A percentile compares a stretch with the other conserved stretches of the same genome.
Evolutionary conservation across 768 basidiomycete genomes (phyloP).

Genomic region (Amanita rimosa): DNA sequence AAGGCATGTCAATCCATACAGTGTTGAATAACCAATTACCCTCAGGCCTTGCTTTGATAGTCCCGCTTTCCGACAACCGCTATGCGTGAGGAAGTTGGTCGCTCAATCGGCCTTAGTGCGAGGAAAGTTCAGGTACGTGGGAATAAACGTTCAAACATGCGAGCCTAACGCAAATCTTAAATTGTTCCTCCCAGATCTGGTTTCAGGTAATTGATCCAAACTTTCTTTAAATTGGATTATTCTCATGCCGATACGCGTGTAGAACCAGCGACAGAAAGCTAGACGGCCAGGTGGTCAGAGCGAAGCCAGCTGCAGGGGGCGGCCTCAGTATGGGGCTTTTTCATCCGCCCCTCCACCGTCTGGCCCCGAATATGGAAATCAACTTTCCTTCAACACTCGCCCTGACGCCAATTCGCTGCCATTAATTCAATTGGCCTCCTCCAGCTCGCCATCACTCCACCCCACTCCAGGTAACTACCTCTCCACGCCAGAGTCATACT

Average conservation of each 20-base stretch:
- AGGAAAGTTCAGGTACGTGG: conserved; percentile 78
- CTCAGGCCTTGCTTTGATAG: conserved; percentile 26
- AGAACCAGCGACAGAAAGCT: conserved; percentile 88
- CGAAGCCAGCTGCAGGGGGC: conserved; percentile 30
- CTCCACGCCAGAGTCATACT: conserved; percentile 16
- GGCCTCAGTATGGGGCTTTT: conserved; percentile 52
- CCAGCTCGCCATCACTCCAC: neutral
- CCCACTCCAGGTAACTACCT: neutral
- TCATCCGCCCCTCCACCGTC: conserved; percentile 18
- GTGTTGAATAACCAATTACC: neutral
- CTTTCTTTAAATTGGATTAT: conserved; percentile 13
- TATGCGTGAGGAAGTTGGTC: conserved; percentile 80
- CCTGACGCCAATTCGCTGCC: neutral
- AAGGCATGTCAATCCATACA: conserved; percentile 40
- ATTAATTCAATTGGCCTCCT: neutral
- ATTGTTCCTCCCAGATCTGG: conserved; percentile 56
- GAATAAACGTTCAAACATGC: neutral
- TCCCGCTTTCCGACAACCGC: conserved; percentile 85
- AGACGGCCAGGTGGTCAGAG: conserved; percentile 61
- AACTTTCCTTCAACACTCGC: conserved; percentile 2
- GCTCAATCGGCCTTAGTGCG: conserved; percentile 79
- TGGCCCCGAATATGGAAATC: conserved; percentile 20
- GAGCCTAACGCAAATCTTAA: conserved; percentile 10
- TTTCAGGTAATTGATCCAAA: conserved; percentile 50
- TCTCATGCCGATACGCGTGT: conserved; percentile 10